Percentiles rank a stretch among this genome's conserved stretches.
Evolutionary conservation across 345 rosid genomes (phyloP).

Genomic region (Jatropha curcas): DNA sequence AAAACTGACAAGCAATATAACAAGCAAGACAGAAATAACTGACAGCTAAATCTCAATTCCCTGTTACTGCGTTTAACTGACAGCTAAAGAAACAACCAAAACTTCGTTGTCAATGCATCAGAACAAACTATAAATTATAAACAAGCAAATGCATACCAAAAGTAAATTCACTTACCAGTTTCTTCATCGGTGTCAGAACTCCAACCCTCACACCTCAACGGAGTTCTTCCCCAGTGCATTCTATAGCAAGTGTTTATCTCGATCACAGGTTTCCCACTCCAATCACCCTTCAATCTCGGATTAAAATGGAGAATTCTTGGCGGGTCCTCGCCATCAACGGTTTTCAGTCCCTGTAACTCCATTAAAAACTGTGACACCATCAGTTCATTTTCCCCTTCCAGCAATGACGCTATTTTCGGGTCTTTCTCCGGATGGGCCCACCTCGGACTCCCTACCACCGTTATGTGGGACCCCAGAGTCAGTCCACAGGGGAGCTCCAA

Average conservation of each 20-base stretch:
- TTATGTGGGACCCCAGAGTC: slow-evolving; percentile 78
- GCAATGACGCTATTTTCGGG: slow-evolving; percentile 51
- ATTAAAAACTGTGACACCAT: slow-evolving; percentile 85
- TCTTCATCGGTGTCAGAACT: slow-evolving; percentile 77
- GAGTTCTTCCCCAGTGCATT: slow-evolving; percentile 89
- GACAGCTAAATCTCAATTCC: neutral
- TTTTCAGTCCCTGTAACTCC: slow-evolving; percentile 85
- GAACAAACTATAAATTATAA: neutral
- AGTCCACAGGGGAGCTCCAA: slow-evolving; percentile 87
- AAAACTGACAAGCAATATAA: neutral
- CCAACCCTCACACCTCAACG: slow-evolving; percentile 86
- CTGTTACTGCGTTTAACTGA: neutral
- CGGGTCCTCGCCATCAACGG: slow-evolving; percentile 94
- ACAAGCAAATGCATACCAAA: neutral
- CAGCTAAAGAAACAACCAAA: neutral
- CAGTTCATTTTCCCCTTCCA: slow-evolving; percentile 47
- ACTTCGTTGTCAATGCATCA: neutral
- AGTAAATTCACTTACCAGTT: slow-evolving; percentile 47
- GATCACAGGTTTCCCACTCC: slow-evolving; percentile 82
- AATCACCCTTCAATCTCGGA: slow-evolving; percentile 90
- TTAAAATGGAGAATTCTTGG: slow-evolving; percentile 86
- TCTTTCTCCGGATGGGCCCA: slow-evolving; percentile 58
- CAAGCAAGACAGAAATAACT: neutral
- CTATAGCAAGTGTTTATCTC: slow-evolving; percentile 93
- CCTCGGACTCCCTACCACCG: slow-evolving; percentile 77